Conservation (phyloP, 1,284 basidiomycete species). For the Rhodotorula sp. region DNA sequence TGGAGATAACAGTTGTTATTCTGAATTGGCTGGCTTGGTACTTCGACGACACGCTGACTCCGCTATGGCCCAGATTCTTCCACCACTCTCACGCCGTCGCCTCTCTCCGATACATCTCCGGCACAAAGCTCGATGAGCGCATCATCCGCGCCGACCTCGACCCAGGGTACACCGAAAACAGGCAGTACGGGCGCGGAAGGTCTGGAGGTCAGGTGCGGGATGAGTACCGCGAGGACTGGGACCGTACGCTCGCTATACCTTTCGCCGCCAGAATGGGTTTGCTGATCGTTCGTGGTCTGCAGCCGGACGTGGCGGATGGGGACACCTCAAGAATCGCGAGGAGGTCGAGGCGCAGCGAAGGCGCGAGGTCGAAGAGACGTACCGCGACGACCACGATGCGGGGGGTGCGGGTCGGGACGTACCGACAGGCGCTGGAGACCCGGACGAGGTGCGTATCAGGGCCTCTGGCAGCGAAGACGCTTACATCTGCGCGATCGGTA, state of each 20-base stretch:
- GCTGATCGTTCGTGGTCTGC: conserved; percentile 17
- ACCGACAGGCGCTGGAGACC: conserved; percentile 50
- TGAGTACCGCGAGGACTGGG: conserved; percentile 88
- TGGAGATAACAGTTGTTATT: too few relatives aligned
- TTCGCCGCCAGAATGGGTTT: conserved; percentile 56
- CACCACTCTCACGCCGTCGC: conserved; percentile 91
- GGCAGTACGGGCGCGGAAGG: conserved; percentile 95
- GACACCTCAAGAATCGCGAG: conserved; percentile 61
- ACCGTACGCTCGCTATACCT: conserved; percentile 47
- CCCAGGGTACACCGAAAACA: conserved; percentile 93
- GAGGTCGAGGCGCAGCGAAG: conserved; percentile 73
- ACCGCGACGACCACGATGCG: conserved; percentile 73
- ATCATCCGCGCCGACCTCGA: conserved; percentile 98
- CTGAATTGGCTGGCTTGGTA: too few relatives aligned
- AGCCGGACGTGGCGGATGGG: conserved; percentile 73
- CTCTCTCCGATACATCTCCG: conserved; percentile 88
- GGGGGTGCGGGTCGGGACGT: conserved; percentile 70
- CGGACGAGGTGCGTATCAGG: conserved; percentile 43
- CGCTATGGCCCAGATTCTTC: conserved; percentile 62
- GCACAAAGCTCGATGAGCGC: conserved; percentile 98
- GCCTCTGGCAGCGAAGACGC: too few relatives aligned
- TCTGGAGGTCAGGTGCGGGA: conserved; percentile 93
- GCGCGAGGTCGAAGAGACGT: conserved; percentile 78
- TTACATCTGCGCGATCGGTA: too few relatives aligned
- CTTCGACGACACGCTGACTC: background rate